Percentiles rank a stretch among this genome's conserved stretches.
These are phyloP conservation scores for Penicillium parvum DNA, from an alignment of 495 filamentous ascomycete genomes.

Conservation along the genomic window DNA sequence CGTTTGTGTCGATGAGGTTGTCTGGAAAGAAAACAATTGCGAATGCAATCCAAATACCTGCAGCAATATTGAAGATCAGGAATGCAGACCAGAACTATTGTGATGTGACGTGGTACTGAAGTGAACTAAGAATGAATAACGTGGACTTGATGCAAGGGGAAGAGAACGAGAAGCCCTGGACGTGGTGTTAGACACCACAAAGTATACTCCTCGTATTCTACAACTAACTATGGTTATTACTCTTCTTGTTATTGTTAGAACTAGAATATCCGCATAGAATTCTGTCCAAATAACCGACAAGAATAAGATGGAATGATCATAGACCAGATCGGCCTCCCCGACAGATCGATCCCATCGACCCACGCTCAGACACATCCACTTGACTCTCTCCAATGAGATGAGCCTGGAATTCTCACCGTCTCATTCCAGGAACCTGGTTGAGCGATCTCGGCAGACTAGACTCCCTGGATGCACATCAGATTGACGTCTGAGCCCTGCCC, in stretches of 20 bases:
- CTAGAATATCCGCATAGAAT: too few relatives aligned
- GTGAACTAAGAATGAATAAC: too few relatives aligned
- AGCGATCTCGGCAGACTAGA: not conserved
- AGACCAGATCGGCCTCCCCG: conserved; percentile 9
- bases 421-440: not conserved
- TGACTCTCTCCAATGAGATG: too few relatives aligned
- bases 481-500: conserved; percentile 1
- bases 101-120: not conserved
- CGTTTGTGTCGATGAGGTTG: too few relatives aligned
- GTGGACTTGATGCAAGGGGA: conserved; percentile 12
- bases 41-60: not conserved
- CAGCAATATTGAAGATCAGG: not conserved
- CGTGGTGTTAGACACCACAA: not conserved
- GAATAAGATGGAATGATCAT: too few relatives aligned
- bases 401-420: not conserved
- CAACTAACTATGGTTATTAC: too few relatives aligned
- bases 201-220: too few relatives aligned
- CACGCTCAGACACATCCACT: too few relatives aligned
- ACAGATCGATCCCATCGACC: conserved; percentile 13
- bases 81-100: not conserved
- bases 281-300: too few relatives aligned
- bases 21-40: too few relatives aligned
- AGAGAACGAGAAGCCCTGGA: not conserved
- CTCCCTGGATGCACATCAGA: conserved; percentile 1
- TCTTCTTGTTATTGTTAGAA: too few relatives aligned